Evolutionary conservation across 2,329 filamentous ascomycete species (phyloP).

Genomic region (Cladorrhinum sp.): DNA sequence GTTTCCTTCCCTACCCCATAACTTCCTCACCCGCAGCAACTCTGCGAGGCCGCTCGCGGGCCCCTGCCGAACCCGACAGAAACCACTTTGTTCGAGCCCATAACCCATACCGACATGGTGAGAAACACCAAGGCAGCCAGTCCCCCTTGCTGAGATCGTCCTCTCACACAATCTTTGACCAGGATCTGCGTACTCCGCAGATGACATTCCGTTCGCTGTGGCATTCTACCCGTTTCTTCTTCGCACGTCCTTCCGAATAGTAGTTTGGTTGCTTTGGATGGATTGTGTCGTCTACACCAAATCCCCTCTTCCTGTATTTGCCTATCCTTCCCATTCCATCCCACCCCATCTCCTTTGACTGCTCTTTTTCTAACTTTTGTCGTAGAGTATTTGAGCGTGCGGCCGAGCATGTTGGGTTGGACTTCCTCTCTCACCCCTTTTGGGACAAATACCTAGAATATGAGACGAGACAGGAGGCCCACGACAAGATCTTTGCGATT

Average conservation of each 20-base stretch:
- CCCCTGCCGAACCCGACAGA: conserved; percentile 32
- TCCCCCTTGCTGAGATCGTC: conserved; percentile 51
- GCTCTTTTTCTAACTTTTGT: conserved; percentile 31
- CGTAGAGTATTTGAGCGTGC: conserved; percentile 88
- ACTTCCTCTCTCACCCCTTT: conserved; percentile 92
- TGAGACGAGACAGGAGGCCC: conserved; percentile 82
- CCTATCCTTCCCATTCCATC: conserved; percentile 46
- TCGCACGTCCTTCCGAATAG: conserved; percentile 32
- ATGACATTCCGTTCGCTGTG: conserved; percentile 36
- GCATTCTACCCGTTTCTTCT: conserved; percentile 35
- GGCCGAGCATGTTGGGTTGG: conserved; percentile 77
- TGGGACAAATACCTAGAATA: conserved; percentile 99
- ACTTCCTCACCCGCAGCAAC: conserved; percentile 40
- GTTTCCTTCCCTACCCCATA: conserved; percentile 65
- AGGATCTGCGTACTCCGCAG: conserved; percentile 52
- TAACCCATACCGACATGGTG: conserved; percentile 54
- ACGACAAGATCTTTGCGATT: conserved; percentile 82
- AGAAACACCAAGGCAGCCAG: conserved; percentile 64
- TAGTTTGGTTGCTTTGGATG: conserved; percentile 44
- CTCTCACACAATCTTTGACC: conserved; percentile 65
- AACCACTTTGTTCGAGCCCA: conserved; percentile 15
- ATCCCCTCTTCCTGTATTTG: conserved; percentile 59
- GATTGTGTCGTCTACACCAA: conserved; percentile 51
- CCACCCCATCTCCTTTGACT: conserved; percentile 24
- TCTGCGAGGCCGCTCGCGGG: conserved; percentile 40